Evolutionary conservation across 129 eudicot species (phyloP), one percentile per base, ranked within the genome.

Genomic region (Tagetes patula): DNA sequence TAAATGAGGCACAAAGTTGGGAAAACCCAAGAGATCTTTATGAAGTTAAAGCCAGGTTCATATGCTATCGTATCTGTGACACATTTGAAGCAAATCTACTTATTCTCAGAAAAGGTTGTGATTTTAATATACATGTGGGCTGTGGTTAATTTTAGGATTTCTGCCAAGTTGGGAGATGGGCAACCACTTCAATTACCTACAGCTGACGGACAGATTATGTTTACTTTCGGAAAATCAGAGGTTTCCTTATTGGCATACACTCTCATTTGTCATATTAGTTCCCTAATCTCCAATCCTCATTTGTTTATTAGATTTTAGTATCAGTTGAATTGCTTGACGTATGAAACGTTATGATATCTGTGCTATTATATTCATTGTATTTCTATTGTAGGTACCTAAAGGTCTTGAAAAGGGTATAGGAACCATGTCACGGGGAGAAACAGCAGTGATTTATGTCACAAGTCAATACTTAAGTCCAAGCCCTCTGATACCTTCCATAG

Each of bases 371-470:
- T 54, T 72, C 50, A 43, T 72, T 65, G 6, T 30, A 43, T 72
- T 53, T 66, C 47, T 39, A 5, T 69, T 5, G 53, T 78, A 95
- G 99, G 85, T 95, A 72, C 97, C 99, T 41, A 83, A 88, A 80
- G 99, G 99, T 85, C 89, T 95, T 71, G 99, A 95, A 83, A 85
- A 90, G 97, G 99, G 91, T 76, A 88, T 95, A 64, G 99, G 94
- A 70, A 86, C 99, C 56, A 95, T 95, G 99, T 72, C 97, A 78
- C 87, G 91, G 38, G 91, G 90, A 80, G 99, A 91, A 72, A 95
- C 86, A 78, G 94, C 99, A 38, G 78, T 90, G 14, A 84, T 95
- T 65, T 95, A 81, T 79, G 97, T 95, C 47, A 83, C 81, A 27
- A 80, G 81, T 69, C 88, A 84, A 11, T 90, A 91, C 80, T 76